Base-by-base conservation (phyloP, 805 yeast genomes). In the Wickerhamomyces mucosus region DNA sequence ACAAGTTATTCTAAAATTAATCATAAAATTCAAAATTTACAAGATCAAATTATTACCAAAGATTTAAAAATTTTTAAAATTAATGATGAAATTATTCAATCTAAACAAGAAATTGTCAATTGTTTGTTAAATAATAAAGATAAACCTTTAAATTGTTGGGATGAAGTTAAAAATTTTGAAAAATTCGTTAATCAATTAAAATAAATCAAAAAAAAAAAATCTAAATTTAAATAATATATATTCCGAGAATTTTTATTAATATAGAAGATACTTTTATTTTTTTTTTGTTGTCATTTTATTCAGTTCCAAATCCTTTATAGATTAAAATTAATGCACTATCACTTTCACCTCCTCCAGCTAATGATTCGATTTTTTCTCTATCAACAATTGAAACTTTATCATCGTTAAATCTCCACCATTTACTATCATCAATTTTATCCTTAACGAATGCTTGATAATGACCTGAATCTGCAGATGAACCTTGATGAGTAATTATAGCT, bases 321-420 rank as follows among this genome's bases (percentile, higher is more conserved):
- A 92, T 60, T 43, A 89, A 67, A 34, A 92, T 78, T 55, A 92
- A 70, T 3, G 98, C 99, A 48, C 92, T 77, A 57, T 92, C 99
- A 45, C 95, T 75, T 61, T 94, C 98, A 36, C 97, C 96, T 35
- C 99, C 99, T 27, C 98, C 99, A 5, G 96, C 82, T 43, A 92
- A 67, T 35, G 70, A 57, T 55, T 86, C 95, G 38, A 92, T 75
- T 51, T 74, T 84, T 31, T 86, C 92, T 50, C 75, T 80, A 39
- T 68, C 74, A n/a, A 88, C 86, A 26, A 67, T 61, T 7, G 73
- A 63, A 13, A 92, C 95, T 52, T 79, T 79, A 58, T 88, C 95
- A 56, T 92, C 99, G 54, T 92, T 86, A 60, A 84, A 92, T 56
- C 78, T 78, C 79, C 83, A 89, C 99, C 99, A 92, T 40, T 65